These are phyloP conservation scores for Syzygium aqueum DNA, from an alignment of 345 rosid genomes.

Conservation along the genomic window DNA sequence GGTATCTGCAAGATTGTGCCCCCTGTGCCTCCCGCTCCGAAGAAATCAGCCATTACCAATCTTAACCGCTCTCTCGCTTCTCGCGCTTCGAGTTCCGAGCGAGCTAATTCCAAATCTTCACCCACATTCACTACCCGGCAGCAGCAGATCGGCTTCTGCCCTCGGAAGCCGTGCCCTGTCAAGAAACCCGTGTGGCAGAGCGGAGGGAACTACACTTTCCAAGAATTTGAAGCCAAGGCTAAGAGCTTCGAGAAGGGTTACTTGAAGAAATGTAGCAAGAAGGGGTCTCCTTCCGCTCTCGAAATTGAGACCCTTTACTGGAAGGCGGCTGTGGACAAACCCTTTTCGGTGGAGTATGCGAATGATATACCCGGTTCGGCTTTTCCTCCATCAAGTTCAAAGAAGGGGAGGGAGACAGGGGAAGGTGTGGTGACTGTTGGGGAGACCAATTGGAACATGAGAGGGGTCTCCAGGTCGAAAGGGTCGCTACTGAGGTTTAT, in stretches of 20 bases:
- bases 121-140: constrained; percentile 98
- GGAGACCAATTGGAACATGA: constrained; percentile 96
- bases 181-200: constrained; percentile 97
- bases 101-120: constrained; percentile 2
- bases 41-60: constrained; percentile 57
- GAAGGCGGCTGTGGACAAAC: constrained; percentile 91
- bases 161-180: constrained; percentile 81
- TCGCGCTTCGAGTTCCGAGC: constrained; percentile 25
- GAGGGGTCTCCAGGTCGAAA: constrained; percentile 83
- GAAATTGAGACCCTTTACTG: constrained; percentile 89
- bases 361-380: constrained; percentile 99
- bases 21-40: constrained; percentile 60
- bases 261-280: constrained; percentile 53
- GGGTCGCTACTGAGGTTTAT: constrained; percentile 88
- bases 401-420: constrained; percentile 29
- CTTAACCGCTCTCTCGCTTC: constrained; percentile 77
- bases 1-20: constrained; percentile 99
- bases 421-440: constrained; percentile 66
- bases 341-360: constrained; percentile 90
- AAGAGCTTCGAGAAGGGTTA: constrained; percentile 62
- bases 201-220: constrained; percentile 75
- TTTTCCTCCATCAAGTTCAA: constrained; percentile 39
- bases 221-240: constrained; percentile 85
- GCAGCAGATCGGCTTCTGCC: constrained; percentile 99
- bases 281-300: constrained; percentile 47